A percentile compares a stretch with the other conserved stretches of the same genome.
Evolutionary conservation across 805 yeast genomes (phyloP).

Genomic region (Dipodascopsis uninucleata): DNA sequence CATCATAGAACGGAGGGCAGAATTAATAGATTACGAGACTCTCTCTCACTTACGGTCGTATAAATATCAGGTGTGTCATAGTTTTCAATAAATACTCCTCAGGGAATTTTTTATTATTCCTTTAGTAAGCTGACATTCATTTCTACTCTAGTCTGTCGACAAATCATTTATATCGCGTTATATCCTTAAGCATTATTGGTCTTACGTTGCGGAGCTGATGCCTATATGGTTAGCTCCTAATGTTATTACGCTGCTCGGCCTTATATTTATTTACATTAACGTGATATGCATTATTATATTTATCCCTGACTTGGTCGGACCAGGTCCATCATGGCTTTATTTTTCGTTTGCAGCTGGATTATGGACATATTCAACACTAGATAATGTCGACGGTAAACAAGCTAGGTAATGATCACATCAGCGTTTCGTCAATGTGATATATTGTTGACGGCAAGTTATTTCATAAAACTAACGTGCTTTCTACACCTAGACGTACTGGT

Average conservation of each 20-base stretch:
- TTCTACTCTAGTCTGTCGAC: constrained; percentile 53
- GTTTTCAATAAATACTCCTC: too few relatives aligned
- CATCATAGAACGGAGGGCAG: constrained; percentile 12
- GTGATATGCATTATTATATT: constrained; percentile 59
- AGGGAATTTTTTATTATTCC: too few relatives aligned
- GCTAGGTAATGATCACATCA: too few relatives aligned
- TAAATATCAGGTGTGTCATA: constrained; percentile 32
- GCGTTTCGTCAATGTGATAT: too few relatives aligned
- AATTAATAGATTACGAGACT: constrained; percentile 25
- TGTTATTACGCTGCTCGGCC: constrained; percentile 78
- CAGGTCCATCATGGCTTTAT: constrained; percentile 73
- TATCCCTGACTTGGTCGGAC: constrained; percentile 62
- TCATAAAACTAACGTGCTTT: too few relatives aligned
- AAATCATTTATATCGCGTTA: constrained; percentile 74
- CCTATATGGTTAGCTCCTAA: constrained; percentile 95
- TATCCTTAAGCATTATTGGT: constrained; percentile 84
- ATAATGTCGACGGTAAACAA: constrained; percentile 95
- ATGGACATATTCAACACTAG: constrained; percentile 91
- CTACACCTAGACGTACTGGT: constrained; percentile 63
- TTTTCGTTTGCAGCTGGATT: constrained; percentile 74
- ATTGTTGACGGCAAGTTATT: neutral
- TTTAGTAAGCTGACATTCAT: constrained; percentile 13
- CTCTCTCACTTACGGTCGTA: constrained; percentile 31
- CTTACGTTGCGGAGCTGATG: constrained; percentile 67
- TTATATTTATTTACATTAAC: constrained; percentile 62